Conservation (phyloP, 2,329 filamentous ascomycete genomes). For the Nigrospora sphaerica region DNA sequence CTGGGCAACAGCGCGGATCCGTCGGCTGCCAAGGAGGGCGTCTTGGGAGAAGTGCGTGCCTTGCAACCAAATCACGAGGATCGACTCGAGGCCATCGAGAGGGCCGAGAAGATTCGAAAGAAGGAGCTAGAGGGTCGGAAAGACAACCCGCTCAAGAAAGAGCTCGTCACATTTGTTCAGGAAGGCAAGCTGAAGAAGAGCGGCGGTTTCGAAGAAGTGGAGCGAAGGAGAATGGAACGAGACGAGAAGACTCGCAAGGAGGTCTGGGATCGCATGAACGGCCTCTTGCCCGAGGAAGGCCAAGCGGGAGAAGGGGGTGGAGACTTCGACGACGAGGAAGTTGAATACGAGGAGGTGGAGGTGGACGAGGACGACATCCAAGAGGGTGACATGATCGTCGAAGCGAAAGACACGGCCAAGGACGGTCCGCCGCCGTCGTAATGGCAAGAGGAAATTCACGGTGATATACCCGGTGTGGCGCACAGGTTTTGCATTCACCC, state of each 20-base stretch:
- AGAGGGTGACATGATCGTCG: not conserved
- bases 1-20: conserved; percentile 57
- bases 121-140: conserved; percentile 76
- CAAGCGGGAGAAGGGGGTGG: not conserved
- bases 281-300: conserved; percentile 31
- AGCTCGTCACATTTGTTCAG: conserved; percentile 77
- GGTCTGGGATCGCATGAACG: conserved; percentile 63
- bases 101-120: conserved; percentile 87
- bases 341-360: not conserved
- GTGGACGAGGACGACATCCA: not conserved
- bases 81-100: conserved; percentile 88
- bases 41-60: conserved; percentile 88
- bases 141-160: conserved; percentile 73
- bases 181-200: conserved; percentile 94
- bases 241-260: conserved; percentile 83
- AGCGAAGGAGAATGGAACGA: conserved; percentile 74
- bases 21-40: conserved; percentile 77
- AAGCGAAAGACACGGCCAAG: not conserved
- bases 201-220: conserved; percentile 89
- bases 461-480: not conserved
- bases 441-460: not conserved
- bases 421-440: not conserved
- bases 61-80: conserved; percentile 92
- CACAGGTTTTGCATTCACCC: too few relatives aligned
- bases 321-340: not conserved